These are phyloP conservation scores for Cyberlindnera mrakii DNA, from an alignment of 805 yeast genomes.

Conservation along the genomic window DNA sequence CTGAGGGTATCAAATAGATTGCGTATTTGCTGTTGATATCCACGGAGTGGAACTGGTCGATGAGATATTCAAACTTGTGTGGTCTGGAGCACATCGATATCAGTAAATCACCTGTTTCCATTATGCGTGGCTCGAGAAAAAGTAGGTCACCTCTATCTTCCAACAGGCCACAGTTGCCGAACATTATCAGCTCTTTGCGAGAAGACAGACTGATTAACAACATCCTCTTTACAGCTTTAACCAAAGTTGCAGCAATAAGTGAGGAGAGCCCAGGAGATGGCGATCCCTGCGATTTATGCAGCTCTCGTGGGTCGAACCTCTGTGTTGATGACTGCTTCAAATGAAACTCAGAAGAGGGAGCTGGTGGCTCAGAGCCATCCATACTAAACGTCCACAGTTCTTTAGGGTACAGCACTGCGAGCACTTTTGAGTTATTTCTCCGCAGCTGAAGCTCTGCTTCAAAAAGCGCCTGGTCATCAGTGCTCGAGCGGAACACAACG, in stretches of 20 bases:
- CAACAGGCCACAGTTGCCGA: constrained; percentile 40
- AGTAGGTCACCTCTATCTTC: constrained; percentile 27
- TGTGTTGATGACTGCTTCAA: constrained; percentile 11
- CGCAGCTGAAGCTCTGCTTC: constrained; percentile 35
- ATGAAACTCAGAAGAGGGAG: constrained; percentile 23
- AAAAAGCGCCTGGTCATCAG: constrained; percentile 35
- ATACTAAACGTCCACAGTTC: constrained; percentile 41
- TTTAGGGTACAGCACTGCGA: constrained; percentile 33
- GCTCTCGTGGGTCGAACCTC: constrained; percentile 14
- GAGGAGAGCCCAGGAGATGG: constrained; percentile 26
- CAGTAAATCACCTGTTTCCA: constrained; percentile 38
- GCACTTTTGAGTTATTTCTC: constrained; percentile 27
- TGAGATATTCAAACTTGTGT: constrained; percentile 28
- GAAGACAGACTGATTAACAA: constrained; percentile 29
- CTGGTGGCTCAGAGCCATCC: constrained; percentile 28
- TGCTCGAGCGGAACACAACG: constrained; percentile 8
- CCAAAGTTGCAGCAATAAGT: constrained; percentile 37
- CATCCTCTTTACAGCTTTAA: constrained; percentile 43
- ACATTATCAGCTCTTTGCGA: constrained; percentile 36
- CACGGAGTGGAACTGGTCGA: constrained; percentile 6
- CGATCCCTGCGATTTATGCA: constrained; percentile 6
- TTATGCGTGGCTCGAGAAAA: constrained; percentile 42
- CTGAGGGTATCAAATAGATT: constrained; percentile 49
- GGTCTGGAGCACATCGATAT: constrained; percentile 28
- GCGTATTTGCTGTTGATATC: constrained; percentile 29